phyloP scores from a whole-genome alignment of 164 flowering plant genomes.

The Santalum album region DNA sequence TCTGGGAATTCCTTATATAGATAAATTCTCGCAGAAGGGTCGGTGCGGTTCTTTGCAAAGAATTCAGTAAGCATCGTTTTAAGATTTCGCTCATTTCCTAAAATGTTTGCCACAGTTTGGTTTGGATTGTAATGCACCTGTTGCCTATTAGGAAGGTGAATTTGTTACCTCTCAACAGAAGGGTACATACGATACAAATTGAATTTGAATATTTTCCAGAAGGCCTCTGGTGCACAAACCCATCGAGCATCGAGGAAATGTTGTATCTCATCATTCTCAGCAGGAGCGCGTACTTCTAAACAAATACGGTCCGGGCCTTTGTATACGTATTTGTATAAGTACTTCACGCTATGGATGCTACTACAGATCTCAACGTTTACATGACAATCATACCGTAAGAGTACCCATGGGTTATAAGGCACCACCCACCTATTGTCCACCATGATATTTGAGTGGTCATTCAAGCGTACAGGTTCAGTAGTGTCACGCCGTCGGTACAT shows the following conservation, averaged over 20 bases:
- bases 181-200: too few species aligned
- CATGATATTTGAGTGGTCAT: background rate
- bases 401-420: constrained; percentile 2
- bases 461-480: background rate
- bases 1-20: too few species aligned
- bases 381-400: constrained; percentile 4
- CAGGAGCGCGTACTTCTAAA: too few species aligned
- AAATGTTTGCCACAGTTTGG: too few species aligned
- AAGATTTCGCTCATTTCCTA: too few species aligned
- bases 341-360: background rate
- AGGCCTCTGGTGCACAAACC: constrained; percentile 7
- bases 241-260: constrained; percentile 4
- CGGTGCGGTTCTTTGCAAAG: too few species aligned
- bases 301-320: constrained; percentile 6
- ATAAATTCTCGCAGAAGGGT: too few species aligned
- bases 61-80: too few species aligned
- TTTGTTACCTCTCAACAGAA: too few species aligned
- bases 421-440: constrained; percentile 1
- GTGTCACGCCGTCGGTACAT: background rate
- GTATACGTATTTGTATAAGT: constrained; percentile 6
- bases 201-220: constrained; percentile 4
- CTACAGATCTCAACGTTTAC: constrained; percentile 1
- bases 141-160: too few species aligned
- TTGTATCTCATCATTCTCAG: constrained; percentile 1
- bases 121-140: too few species aligned